Percentiles rank a stretch among this genome's conserved stretches.
Conservation (phyloP, 495 filamentous ascomycete genomes). For the Elaphomyces granulatus region DNA sequence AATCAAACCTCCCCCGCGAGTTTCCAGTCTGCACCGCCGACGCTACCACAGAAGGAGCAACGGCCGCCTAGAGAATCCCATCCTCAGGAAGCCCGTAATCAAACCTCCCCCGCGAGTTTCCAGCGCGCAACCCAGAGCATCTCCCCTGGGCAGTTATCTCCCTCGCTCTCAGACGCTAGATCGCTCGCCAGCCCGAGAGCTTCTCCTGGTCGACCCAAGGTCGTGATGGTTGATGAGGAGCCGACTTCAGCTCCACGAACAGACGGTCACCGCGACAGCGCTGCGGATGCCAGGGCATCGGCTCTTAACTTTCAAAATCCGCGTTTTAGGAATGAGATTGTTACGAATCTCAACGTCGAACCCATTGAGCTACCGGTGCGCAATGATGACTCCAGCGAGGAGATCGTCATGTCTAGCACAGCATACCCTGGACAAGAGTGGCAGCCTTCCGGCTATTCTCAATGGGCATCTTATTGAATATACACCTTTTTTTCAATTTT, state of each 20-base stretch:
- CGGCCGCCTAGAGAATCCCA: too few relatives aligned
- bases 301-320: background rate
- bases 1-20: too few relatives aligned
- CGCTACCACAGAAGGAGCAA: too few relatives aligned
- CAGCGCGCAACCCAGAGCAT: background rate
- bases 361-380: constrained; percentile 29
- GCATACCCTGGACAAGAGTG: constrained; percentile 75
- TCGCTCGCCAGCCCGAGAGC: background rate
- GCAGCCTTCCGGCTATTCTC: constrained; percentile 38
- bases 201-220: background rate
- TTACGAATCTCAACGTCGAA: constrained; percentile 26
- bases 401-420: constrained; percentile 57
- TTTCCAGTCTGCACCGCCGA: background rate
- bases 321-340: constrained; percentile 12
- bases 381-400: constrained; percentile 39
- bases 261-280: background rate
- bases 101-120: background rate
- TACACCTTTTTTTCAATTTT: background rate
- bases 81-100: too few relatives aligned
- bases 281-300: background rate
- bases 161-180: background rate
- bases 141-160: background rate
- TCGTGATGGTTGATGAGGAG: background rate
- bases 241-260: background rate
- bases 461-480: constrained; percentile 16